A percentile compares a stretch with the other conserved stretches of the same genome.
Evolutionary conservation across 2,329 filamentous ascomycete genomes (phyloP).

Genomic region (Colletotrichum gigasporum): DNA sequence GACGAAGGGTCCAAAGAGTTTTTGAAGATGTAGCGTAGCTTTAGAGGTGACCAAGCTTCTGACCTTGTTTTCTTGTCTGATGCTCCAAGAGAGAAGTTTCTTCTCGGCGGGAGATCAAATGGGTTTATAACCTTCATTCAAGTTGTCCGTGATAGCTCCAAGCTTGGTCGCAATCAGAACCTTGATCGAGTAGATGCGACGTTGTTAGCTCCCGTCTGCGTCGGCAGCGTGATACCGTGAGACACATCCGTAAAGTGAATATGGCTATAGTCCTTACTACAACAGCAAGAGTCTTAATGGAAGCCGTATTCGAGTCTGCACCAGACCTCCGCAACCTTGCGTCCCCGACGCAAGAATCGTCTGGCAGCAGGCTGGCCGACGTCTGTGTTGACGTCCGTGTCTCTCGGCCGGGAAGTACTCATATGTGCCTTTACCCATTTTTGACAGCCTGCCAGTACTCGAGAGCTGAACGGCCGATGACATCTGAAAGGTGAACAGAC

Average conservation of each 20-base stretch:
- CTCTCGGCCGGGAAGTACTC: not conserved
- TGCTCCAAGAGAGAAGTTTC: not conserved
- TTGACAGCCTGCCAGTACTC: not conserved
- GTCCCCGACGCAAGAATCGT: slow-evolving; percentile 16
- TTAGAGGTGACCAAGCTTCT: slow-evolving; percentile 15
- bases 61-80: slow-evolving; percentile 28
- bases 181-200: not conserved
- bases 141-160: not conserved
- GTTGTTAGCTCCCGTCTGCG: not conserved
- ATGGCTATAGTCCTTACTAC: not conserved
- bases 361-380: not conserved
- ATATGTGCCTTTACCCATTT: not conserved
- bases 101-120: slow-evolving; percentile 12
- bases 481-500: not conserved
- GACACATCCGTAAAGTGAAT: slow-evolving; percentile 1
- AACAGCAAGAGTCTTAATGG: not conserved
- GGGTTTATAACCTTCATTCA: slow-evolving; percentile 27
- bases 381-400: slow-evolving; percentile 8
- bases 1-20: slow-evolving; percentile 16
- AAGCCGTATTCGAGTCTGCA: not conserved
- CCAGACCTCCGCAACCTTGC: slow-evolving; percentile 3
- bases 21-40: slow-evolving; percentile 4
- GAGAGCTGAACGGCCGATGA: not conserved
- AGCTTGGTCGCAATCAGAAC: not conserved
- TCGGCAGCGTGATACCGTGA: slow-evolving; percentile 6